These are phyloP conservation scores for Bretziella fagacearum DNA, from an alignment of 2,329 filamentous ascomycete species.

Conservation along the genomic window DNA sequence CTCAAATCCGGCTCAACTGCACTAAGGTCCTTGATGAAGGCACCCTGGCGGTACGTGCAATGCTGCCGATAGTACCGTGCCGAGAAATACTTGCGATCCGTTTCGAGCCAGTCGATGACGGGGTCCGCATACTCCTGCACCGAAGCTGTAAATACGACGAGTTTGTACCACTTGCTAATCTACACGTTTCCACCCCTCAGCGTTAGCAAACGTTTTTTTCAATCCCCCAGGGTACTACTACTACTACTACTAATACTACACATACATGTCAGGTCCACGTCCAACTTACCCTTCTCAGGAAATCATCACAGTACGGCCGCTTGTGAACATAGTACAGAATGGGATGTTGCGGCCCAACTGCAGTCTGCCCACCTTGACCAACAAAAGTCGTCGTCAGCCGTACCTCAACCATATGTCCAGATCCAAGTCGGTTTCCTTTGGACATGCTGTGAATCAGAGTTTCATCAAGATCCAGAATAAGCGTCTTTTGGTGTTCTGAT, in stretches of 20 bases:
- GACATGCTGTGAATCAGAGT: constrained; percentile 97
- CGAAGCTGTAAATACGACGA: constrained; percentile 90
- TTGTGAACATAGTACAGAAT: constrained; percentile 99
- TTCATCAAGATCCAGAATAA: constrained; percentile 91
- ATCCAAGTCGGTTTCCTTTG: constrained; percentile 87
- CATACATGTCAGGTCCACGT: neutral
- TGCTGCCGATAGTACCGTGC: constrained; percentile 91
- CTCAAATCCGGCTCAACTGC: constrained; percentile 92
- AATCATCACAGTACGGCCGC: constrained; percentile 90
- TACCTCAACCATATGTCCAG: constrained; percentile 97
- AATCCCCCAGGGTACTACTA: too few species aligned
- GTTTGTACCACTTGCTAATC: constrained; percentile 94
- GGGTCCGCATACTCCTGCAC: constrained; percentile 98
- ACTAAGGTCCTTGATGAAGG: constrained; percentile 95
- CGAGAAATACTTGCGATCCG: constrained; percentile 90
- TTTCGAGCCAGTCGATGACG: constrained; percentile 96
- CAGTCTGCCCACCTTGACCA: constrained; percentile 47
- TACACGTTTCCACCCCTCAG: constrained; percentile 21
- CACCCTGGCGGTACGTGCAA: constrained; percentile 86
- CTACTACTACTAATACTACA: neutral
- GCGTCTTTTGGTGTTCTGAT: constrained; percentile 62
- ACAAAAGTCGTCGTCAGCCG: constrained; percentile 60
- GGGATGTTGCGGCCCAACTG: constrained; percentile 71
- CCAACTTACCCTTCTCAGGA: constrained; percentile 55
- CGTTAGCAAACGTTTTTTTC: constrained; percentile 18